Evolutionary conservation across 257 asterid genomes (phyloP), one percentile per base, ranked within the genome.

Genomic region (Eustoma russellianum): DNA sequence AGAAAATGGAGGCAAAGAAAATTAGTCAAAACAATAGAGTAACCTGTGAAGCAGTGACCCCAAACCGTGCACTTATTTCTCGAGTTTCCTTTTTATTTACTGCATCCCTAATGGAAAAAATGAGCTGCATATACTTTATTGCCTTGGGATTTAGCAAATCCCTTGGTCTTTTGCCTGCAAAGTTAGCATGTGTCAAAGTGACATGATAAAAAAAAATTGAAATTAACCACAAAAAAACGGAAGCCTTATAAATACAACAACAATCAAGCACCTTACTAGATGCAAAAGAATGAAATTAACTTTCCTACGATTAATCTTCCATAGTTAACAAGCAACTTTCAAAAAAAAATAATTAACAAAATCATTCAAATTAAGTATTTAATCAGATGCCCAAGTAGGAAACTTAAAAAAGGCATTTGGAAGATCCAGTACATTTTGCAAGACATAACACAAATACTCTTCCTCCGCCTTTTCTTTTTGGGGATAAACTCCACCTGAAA

Each of bases 121-220:
- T 70, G 46, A 69, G 70, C 50, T 83, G 97, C 99, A 92, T 83
- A 70, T 88, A 85, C 71, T 92, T 83, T 48, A 92, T 75, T 48
- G 97, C 94, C 86, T 88, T 92, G 52, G 95, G 93, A 60, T 92
- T 92, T 70, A 92, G 71, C 74, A 92, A 73, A 77, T 92, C 99
- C 69, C 97, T 78, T 51, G 99, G 99, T 71, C 85, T 85, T 77
- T 92, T 92, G 38, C 95, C 99, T 92, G 82, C 52, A 65, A 38
- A 11, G 34, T 33, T 62, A 43, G 15, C 46, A 6, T 17, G 38
- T 6, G 17, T 17, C 17, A 52, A 49, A 51, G 48, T 24, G 9
- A 50, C 13, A 71, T 60, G 13, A 7, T n/a, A 17, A 47, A 64
- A 28, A 46, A 2, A 11, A 38, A 7, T 11, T 38, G 11, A 38